A percentile compares a stretch with the other conserved stretches of the same genome.
These are phyloP conservation scores for Logfia minima DNA, from an alignment of 129 eudicot species.

Conservation along the genomic window DNA sequence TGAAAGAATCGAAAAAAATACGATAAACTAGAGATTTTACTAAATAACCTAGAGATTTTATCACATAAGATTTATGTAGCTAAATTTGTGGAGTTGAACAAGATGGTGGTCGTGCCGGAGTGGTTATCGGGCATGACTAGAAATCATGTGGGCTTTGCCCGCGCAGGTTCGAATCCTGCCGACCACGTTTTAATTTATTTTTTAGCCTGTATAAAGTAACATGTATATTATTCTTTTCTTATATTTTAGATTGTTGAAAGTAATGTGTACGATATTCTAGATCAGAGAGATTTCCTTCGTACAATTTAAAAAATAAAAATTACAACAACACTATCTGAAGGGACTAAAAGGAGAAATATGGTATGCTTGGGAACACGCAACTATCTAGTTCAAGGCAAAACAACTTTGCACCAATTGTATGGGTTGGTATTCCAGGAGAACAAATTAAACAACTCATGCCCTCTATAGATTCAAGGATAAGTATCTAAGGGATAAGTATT, in stretches of 20 bases:
- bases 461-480: constrained; percentile 81
- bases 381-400: constrained; percentile 93
- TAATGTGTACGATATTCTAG: constrained; percentile 32
- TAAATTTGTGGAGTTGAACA: background rate
- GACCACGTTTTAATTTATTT: constrained; percentile 43
- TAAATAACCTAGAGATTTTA: too few species aligned
- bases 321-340: constrained; percentile 70
- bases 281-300: constrained; percentile 80
- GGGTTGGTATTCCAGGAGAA: constrained; percentile 86
- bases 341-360: constrained; percentile 86
- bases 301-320: constrained; percentile 77
- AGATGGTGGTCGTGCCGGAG: constrained; percentile 86
- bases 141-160: constrained; percentile 99
- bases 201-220: too few species aligned
- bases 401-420: constrained; percentile 68
- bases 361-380: constrained; percentile 82
- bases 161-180: constrained; percentile 99
- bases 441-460: constrained; percentile 79
- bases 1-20: background rate
- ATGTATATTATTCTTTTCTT: too few species aligned
- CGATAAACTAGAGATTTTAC: too few species aligned
- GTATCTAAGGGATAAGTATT: constrained; percentile 43
- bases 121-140: constrained; percentile 99
- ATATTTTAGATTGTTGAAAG: too few species aligned
- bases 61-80: too few species aligned